Evolutionary conservation across 495 filamentous ascomycete species (phyloP), one percentile per base, ranked within the genome.

Genomic region (Trichoderma virens): DNA sequence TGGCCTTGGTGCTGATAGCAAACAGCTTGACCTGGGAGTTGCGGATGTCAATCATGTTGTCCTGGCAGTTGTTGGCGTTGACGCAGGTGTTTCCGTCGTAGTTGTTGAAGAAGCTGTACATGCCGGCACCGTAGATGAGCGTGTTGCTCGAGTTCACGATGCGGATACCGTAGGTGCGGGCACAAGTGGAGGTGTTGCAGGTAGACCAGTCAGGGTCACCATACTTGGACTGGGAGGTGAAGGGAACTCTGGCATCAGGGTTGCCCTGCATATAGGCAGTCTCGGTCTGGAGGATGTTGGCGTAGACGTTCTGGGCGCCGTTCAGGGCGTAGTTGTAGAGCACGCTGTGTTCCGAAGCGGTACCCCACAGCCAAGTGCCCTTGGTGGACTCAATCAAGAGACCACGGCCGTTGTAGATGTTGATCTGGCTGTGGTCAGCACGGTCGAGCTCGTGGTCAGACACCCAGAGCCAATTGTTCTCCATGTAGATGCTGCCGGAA

Each of bases 401-500:
- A 65, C 93, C 93, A 65, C 93, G 90, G 54, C 92, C 93, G 70
- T 90, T 96, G 81, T 88, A 98, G 68, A 98, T 83, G 74, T 94
- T 89, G 75, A 96, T 88, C 75, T 97, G 93, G 65, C 84, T 84
- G 76, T 90, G 85, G 70, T 89, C 88, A 8, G 74, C 54, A 4
- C 85, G 83, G 72, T 97, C 93, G 45, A 98, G 87, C 66, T 91
- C 89, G 79, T 98, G 93, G 74, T 98, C 93, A 2, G 93, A 86
- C 31, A 93, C 91, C 93, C 93, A 98, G 75, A 88, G 90, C 93
- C 93, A 98, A 51, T 84, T 86, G 76, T 98, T 97, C 77, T 97
- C 93, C 59, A 96, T 75, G 74, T 96, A 96, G 18, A 87, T 83
- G 62, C 83, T 87, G 6, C 83, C 90, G 30, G 84, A 78, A 56